Base-by-base conservation (phyloP, 75 land plant genomes). In the Isoetes taiwanensis region DNA sequence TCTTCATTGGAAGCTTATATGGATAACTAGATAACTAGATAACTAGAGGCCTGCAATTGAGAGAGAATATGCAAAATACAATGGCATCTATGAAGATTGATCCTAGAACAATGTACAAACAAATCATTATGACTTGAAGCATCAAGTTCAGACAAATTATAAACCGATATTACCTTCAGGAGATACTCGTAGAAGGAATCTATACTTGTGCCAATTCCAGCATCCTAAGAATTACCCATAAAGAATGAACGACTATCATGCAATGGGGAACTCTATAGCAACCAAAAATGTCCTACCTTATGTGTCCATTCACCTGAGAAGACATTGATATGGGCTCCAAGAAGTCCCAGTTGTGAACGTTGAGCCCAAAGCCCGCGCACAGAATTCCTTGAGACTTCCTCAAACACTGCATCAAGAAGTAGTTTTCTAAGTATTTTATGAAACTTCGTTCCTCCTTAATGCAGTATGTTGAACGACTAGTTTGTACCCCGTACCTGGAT, bases 111-210 rank as follows among this genome's bases (percentile, higher is more conserved):
- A 25, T 16, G 3, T 43, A 30, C 31, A 50, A 2, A 2, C 23
- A 6, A 28, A 30, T 43, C 20, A 48, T 28, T 2, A 17, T 2
- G 20, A 58, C 55, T 57, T 30, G 24, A 28, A 54, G 24, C 38
- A 37, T 9, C 38, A 37, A 14, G 38, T 14, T 37, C 38, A 37
- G 14, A 46, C 5, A 46, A 46, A 4, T 27, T 27, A 26, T 14
- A 24, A 54, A 5, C 21, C 17, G 31, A 32, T 40, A 34, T 52
- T 26, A 80, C 99, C 96, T 94, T 94, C 50, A 94, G 39, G 11
- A 94, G 90, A 72, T 94, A 94, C 66, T 94, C 99, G 48, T 94
- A 94, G 62, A 94, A 94, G 3, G 99, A 94, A 60, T 94, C 99
- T 64, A 94, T 84, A 58, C 99, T 94, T 31, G 99, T 94, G 17